Evolutionary conservation across 129 eudicot genomes (phyloP).

Genomic region (Saussurea involucrata): DNA sequence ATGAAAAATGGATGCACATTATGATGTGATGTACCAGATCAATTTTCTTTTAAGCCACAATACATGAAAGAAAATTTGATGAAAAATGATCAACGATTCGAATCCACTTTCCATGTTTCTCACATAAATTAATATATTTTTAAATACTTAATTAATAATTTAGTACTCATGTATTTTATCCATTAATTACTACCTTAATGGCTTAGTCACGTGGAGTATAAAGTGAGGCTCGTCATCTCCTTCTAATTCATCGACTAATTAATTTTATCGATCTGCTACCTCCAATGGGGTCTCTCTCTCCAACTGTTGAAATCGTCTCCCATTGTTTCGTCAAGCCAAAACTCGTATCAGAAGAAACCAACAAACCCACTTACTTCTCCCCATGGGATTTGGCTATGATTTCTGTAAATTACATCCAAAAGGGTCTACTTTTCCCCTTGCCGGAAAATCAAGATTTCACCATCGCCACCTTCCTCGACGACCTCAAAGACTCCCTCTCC

Average conservation of each 20-base stretch:
- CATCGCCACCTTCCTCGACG: conserved; percentile 23
- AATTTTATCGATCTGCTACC: neutral
- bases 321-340: conserved; percentile 57
- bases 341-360: conserved; percentile 26
- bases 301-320: conserved; percentile 34
- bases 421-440: conserved; percentile 43
- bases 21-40: too few relatives aligned
- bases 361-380: conserved; percentile 43
- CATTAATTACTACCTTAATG: too few relatives aligned
- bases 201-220: neutral
- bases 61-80: too few relatives aligned
- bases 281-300: conserved; percentile 23
- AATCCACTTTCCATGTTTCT: too few relatives aligned
- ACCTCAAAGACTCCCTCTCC: conserved; percentile 54
- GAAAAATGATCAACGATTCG: too few relatives aligned
- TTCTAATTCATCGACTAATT: neutral
- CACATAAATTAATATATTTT: too few relatives aligned
- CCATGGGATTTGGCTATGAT: conserved; percentile 56
- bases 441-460: conserved; percentile 23
- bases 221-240: neutral
- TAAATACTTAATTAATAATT: too few relatives aligned
- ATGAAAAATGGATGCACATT: too few relatives aligned
- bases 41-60: too few relatives aligned
- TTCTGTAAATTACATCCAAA: conserved; percentile 47
- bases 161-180: too few relatives aligned